phyloP scores from a whole-genome alignment of 2,329 filamentous ascomycete species.

The Hymenoscyphus albidus region DNA sequence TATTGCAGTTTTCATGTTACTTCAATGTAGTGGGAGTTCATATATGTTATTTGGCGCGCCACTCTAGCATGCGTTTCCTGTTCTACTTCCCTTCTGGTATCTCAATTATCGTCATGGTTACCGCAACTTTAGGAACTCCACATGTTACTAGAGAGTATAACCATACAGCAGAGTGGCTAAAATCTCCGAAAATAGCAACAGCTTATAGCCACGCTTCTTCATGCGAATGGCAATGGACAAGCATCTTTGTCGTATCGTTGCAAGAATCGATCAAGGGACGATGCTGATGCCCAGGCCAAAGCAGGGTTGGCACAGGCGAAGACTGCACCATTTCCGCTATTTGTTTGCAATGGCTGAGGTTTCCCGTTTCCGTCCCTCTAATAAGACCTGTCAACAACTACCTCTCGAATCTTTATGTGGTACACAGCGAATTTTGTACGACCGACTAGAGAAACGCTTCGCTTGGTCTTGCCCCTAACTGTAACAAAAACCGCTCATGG shows the following conservation, averaged over 20 bases:
- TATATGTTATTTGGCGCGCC: background rate
- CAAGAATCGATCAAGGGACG: background rate
- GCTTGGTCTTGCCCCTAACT: background rate
- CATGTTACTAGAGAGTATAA: background rate
- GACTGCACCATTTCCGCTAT: background rate
- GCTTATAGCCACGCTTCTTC: background rate
- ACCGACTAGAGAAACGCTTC: background rate
- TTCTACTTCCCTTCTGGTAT: background rate
- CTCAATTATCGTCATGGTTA: background rate
- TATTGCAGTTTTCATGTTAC: no score
- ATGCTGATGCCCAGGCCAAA: background rate
- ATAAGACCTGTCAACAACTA: background rate
- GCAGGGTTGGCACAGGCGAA: constrained; percentile 1
- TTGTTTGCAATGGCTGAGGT: constrained; percentile 3
- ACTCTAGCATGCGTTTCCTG: background rate
- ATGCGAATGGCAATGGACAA: background rate
- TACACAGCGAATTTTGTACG: background rate
- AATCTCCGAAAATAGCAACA: background rate
- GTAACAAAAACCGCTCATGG: background rate
- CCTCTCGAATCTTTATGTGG: background rate
- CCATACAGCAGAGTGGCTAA: background rate
- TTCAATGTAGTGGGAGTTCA: background rate
- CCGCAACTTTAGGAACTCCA: background rate
- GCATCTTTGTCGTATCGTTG: background rate
- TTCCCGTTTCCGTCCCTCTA: constrained; percentile 1